phyloP scores from a whole-genome alignment of 805 yeast species.

The Sugiyamaella boreocaroliniensis region DNA sequence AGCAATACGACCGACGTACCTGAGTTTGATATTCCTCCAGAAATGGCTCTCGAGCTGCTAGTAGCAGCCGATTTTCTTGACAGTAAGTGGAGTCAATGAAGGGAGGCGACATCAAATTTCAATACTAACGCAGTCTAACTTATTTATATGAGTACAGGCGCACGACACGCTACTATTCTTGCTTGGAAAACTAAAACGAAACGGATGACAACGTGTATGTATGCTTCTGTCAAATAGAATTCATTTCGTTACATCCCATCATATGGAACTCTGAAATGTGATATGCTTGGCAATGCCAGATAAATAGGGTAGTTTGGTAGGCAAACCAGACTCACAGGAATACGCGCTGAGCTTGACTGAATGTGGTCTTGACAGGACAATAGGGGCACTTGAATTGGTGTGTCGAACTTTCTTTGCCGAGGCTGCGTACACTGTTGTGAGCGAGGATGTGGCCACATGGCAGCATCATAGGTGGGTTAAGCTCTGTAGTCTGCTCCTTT shows the following conservation, averaged over 20 bases:
- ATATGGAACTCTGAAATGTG: not conserved
- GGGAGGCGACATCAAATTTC: not conserved
- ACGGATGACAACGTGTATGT: too few species aligned
- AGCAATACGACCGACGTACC: slow-evolving; percentile 55
- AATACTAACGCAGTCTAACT: slow-evolving; percentile 2
- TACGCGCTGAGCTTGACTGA: slow-evolving; percentile 39
- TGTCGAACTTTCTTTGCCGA: slow-evolving; percentile 38
- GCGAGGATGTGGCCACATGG: slow-evolving; percentile 63
- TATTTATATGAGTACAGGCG: not conserved
- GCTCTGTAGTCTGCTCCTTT: slow-evolving; percentile 54
- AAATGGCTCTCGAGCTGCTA: slow-evolving; percentile 81
- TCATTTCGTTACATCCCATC: too few species aligned
- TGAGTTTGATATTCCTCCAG: slow-evolving; percentile 88
- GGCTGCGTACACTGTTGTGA: slow-evolving; percentile 43
- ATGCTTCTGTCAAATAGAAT: too few species aligned
- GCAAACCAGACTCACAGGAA: slow-evolving; percentile 29
- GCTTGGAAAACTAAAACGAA: too few species aligned
- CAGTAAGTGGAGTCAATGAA: slow-evolving; percentile 10
- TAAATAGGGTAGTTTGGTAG: not conserved
- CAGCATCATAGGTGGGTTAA: slow-evolving; percentile 55
- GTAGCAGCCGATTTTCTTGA: slow-evolving; percentile 91
- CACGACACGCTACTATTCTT: too few species aligned
- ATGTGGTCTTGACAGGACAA: slow-evolving; percentile 49
- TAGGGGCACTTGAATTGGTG: slow-evolving; percentile 63
- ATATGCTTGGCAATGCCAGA: not conserved